These are phyloP conservation scores for Sugiyamaella boreocaroliniensis DNA, from an alignment of 805 yeast genomes.

Conservation along the genomic window DNA sequence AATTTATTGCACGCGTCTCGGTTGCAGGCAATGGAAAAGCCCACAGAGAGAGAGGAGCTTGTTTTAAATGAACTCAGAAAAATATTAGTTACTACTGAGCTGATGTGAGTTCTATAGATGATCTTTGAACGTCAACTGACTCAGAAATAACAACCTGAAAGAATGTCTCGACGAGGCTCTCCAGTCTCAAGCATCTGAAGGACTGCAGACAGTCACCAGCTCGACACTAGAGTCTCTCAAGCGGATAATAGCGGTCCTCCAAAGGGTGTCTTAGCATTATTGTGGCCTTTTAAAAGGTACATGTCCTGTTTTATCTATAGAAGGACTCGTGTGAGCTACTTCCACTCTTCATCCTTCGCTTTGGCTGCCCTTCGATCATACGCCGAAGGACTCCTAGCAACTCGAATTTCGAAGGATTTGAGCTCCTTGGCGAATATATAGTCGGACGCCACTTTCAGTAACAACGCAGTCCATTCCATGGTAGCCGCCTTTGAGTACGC, in stretches of 20 bases:
- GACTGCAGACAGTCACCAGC: not conserved
- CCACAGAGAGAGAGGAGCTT: not conserved
- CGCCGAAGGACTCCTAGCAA: not conserved
- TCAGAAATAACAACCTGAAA: not conserved
- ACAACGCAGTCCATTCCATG: constrained; percentile 72
- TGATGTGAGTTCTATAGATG: not conserved
- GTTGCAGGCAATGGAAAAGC: not conserved
- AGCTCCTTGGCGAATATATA: constrained; percentile 62
- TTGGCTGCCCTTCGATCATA: not conserved
- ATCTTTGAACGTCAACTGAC: not conserved
- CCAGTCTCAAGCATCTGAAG: not conserved
- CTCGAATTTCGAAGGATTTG: constrained; percentile 39
- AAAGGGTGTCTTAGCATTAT: not conserved
- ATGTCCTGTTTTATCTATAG: too few relatives aligned
- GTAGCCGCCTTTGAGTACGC: constrained; percentile 79
- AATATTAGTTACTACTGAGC: not conserved
- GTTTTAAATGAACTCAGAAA: not conserved
- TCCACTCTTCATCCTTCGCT: not conserved
- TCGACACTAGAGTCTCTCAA: not conserved
- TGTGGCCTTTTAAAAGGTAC: not conserved
- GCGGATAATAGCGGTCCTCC: not conserved
- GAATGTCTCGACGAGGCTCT: not conserved
- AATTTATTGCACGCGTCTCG: too few relatives aligned
- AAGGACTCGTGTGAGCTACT: too few relatives aligned
- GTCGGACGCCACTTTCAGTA: constrained; percentile 70